Percentiles rank a stretch among this genome's conserved stretches.
Conservation (phyloP, 2,329 filamentous ascomycete genomes). For the Exophiala viscosa region DNA sequence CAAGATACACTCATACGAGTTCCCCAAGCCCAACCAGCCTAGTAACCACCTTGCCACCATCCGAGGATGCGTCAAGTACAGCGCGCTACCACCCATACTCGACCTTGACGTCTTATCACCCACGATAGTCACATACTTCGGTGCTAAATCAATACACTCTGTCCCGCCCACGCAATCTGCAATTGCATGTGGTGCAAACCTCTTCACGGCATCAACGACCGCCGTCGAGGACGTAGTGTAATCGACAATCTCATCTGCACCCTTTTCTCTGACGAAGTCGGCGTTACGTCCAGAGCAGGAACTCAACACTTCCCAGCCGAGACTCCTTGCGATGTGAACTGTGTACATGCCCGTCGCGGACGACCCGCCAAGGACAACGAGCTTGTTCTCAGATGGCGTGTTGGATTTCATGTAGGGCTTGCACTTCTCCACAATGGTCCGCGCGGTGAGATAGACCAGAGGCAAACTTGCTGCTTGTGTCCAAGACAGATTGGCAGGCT, state of each 20-base stretch:
- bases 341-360: slow-evolving; percentile 59
- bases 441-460: slow-evolving; percentile 21
- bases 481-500: slow-evolving; percentile 15
- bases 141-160: slow-evolving; percentile 51
- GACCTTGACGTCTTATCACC: slow-evolving; percentile 53
- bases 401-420: slow-evolving; percentile 12
- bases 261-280: slow-evolving; percentile 54
- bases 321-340: slow-evolving; percentile 60
- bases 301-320: slow-evolving; percentile 57
- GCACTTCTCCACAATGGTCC: slow-evolving; percentile 16
- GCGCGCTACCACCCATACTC: slow-evolving; percentile 38
- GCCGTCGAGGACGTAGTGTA: slow-evolving; percentile 48
- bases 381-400: slow-evolving; percentile 44
- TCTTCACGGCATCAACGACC: slow-evolving; percentile 46
- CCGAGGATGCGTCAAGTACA: slow-evolving; percentile 21
- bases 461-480: slow-evolving; percentile 20
- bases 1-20: slow-evolving; percentile 35
- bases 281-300: slow-evolving; percentile 58
- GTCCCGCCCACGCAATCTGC: slow-evolving; percentile 57
- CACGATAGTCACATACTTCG: slow-evolving; percentile 49
- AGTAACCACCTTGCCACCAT: slow-evolving; percentile 41
- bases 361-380: slow-evolving; percentile 63
- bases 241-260: slow-evolving; percentile 61
- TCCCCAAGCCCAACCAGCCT: slow-evolving; percentile 48
- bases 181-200: slow-evolving; percentile 46